Base-by-base conservation (phyloP, 768 basidiomycete species). In the Cyathus striatus region DNA sequence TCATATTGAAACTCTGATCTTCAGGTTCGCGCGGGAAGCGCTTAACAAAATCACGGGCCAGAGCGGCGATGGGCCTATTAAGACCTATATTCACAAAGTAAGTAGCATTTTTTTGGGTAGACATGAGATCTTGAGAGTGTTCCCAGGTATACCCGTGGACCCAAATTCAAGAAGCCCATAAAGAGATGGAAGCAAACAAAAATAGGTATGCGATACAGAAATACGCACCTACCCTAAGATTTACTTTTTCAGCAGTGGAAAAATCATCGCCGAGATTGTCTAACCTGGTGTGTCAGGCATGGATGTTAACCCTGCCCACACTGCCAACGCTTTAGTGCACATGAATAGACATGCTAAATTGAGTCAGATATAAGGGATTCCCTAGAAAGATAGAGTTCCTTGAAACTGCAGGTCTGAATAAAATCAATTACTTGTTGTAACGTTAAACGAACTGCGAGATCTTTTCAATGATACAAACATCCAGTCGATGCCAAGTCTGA, bases 31-130 rank as follows among this genome's bases (percentile, higher is more conserved):
- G 42, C 53, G 62, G 36, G 74, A 81, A 27, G 65, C 79, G 14
- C 64, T 87, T 46, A 58, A 62, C 25, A 66, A 76, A 45, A 80
- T 92, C 47, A 81, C 79, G 5, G 79, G 76, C 17, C 59, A 61
- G 46, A 60, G 66, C 23, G 82, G 82, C 6, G 51, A 62, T 23
- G 86, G 87, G 2, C 67, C 71, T 44, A 70, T 93, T 52, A 79
- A 76, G 48, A 77, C 82, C 1, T 87, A 83, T 51, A 81, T 95
- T 39, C 84, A 95, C 59, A 81, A 87, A 72, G 90, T 81, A 48
- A 47, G 65, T 54, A 40, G 33, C 43, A 32, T 48, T 37, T 33
- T 3, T 41, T 32, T 36, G 35, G 30, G 18, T n/a, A 34, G 32
- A 17, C 3, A 26, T 43, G 17, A 50, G 34, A 44, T 34, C 30